phyloP scores from a whole-genome alignment of 2,329 filamentous ascomycete genomes.

The Neonectria coccinea region DNA sequence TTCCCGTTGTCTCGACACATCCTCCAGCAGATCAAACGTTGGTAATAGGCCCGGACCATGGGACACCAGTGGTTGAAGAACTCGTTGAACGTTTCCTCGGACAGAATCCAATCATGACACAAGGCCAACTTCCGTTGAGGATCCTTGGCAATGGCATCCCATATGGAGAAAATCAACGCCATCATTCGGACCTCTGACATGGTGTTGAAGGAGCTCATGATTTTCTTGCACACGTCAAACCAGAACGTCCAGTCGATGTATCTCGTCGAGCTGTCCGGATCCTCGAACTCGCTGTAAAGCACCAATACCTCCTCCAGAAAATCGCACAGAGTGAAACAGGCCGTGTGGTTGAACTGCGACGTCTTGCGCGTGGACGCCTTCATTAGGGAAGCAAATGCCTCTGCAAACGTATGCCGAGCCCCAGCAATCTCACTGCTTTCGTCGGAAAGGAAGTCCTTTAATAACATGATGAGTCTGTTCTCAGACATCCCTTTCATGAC shows the following conservation, averaged over 20 bases:
- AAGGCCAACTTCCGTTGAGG: slow-evolving; percentile 75
- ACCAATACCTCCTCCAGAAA: slow-evolving; percentile 85
- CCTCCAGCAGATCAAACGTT: slow-evolving; percentile 90
- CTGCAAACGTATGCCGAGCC: slow-evolving; percentile 77
- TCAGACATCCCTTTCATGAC: slow-evolving; percentile 86
- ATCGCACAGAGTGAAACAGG: slow-evolving; percentile 91
- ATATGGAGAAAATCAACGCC: slow-evolving; percentile 83
- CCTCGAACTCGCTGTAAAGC: slow-evolving; percentile 65
- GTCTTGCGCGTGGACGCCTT: slow-evolving; percentile 80
- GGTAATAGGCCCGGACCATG: slow-evolving; percentile 93
- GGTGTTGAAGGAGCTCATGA: slow-evolving; percentile 86
- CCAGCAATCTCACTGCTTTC: slow-evolving; percentile 52
- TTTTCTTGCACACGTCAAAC: slow-evolving; percentile 82
- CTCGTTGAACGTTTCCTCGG: slow-evolving; percentile 79
- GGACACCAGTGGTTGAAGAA: slow-evolving; percentile 96
- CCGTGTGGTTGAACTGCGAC: slow-evolving; percentile 83
- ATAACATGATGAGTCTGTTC: slow-evolving; percentile 83
- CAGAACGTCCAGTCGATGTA: slow-evolving; percentile 86
- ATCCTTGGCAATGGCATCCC: slow-evolving; percentile 77
- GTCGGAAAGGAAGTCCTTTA: slow-evolving; percentile 80
- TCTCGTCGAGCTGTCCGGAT: slow-evolving; percentile 51
- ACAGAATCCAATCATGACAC: slow-evolving; percentile 80
- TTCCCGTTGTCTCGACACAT: slow-evolving; percentile 81
- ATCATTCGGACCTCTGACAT: slow-evolving; percentile 90
- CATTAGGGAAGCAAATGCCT: slow-evolving; percentile 78